phyloP scores from a whole-genome alignment of 2,329 filamentous ascomycete genomes.

The Beauveria scarabaeidicola region DNA sequence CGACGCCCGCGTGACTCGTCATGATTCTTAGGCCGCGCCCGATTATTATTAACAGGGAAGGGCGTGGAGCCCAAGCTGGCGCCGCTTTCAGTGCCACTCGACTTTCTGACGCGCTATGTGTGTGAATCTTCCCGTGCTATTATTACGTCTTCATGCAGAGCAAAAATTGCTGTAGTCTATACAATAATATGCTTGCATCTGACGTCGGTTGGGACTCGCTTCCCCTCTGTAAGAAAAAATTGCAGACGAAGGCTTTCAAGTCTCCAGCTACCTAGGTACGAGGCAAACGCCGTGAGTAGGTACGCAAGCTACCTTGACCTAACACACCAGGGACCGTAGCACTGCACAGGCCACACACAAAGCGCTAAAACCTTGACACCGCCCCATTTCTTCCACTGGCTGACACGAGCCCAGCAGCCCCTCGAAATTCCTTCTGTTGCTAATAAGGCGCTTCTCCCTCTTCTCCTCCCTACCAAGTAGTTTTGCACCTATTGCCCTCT shows the following conservation, averaged over 20 bases:
- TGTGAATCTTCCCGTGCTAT: too few species aligned
- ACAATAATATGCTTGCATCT: background rate
- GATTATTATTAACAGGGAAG: background rate
- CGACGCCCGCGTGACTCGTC: slow-evolving; percentile 7
- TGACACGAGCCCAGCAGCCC: slow-evolving; percentile 5
- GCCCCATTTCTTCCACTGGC: slow-evolving; percentile 8
- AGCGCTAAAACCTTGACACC: slow-evolving; percentile 12
- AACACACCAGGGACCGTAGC: background rate
- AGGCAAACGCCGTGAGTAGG: background rate
- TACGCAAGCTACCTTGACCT: background rate
- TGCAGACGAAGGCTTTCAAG: too few species aligned
- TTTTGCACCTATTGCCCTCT: slow-evolving; percentile 13
- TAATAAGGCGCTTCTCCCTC: slow-evolving; percentile 14
- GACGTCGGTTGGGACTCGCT: background rate
- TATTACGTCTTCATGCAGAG: background rate
- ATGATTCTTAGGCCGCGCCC: background rate
- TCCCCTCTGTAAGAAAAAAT: background rate
- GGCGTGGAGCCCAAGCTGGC: slow-evolving; percentile 5
- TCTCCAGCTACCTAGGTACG: background rate
- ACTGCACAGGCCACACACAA: slow-evolving; percentile 14
- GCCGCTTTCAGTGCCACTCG: background rate
- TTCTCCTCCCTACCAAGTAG: slow-evolving; percentile 15
- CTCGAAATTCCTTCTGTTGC: slow-evolving; percentile 18
- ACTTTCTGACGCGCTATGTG: background rate
- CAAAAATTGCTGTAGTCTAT: background rate